These are phyloP conservation scores for Vitis hybrid DNA, from an alignment of 177 flowering plant genomes.

Conservation along the genomic window DNA sequence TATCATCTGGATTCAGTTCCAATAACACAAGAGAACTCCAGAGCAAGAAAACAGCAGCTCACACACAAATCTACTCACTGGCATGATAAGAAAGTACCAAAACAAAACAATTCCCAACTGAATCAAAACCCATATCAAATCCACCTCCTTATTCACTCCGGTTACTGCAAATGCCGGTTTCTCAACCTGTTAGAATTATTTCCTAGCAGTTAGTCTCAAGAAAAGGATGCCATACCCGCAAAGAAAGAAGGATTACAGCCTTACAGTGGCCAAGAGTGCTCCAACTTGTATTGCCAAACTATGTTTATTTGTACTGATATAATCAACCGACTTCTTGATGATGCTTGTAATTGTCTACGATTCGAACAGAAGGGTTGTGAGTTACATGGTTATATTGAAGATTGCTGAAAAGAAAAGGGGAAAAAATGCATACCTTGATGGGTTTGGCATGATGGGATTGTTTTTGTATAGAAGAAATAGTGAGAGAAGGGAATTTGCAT, in stretches of 20 bases:
- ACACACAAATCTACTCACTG: conserved; percentile 44
- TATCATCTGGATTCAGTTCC: background rate
- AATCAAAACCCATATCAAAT: conserved; percentile 39
- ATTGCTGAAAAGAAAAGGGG: background rate
- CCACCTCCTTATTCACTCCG: conserved; percentile 61
- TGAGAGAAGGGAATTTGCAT: conserved; percentile 16
- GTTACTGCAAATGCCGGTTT: conserved; percentile 78
- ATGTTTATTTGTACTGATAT: conserved; percentile 19
- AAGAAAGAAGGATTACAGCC: background rate
- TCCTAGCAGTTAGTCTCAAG: background rate
- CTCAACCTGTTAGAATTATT: conserved; percentile 41
- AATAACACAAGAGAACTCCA: background rate
- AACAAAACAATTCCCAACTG: conserved; percentile 56
- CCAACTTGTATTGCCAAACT: conserved; percentile 52
- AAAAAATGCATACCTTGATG: conserved; percentile 7
- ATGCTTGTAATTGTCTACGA: conserved; percentile 24
- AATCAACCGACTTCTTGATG: conserved; percentile 11
- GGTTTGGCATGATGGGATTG: conserved; percentile 10
- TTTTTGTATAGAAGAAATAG: conserved; percentile 17
- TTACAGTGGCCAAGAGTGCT: conserved; percentile 55
- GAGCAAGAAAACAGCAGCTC: background rate
- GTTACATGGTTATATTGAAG: background rate
- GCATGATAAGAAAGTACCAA: conserved; percentile 63
- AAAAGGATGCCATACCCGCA: too few relatives aligned
- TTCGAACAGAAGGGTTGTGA: conserved; percentile 5